Evolutionary conservation across 352 stramenopile genomes (phyloP).

Genomic region (Phytophthora fragariaefolia): DNA sequence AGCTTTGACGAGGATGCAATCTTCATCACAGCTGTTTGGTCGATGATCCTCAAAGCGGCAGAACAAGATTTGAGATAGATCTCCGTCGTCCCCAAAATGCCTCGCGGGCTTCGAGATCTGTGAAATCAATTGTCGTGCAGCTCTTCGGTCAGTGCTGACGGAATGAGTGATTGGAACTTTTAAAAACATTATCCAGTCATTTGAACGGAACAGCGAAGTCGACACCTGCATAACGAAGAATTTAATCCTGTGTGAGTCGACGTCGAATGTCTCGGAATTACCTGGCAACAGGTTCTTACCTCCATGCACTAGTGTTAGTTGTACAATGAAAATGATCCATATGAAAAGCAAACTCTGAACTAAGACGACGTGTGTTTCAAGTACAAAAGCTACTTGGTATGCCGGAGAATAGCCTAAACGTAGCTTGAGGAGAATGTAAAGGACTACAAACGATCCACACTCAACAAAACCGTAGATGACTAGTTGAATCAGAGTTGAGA

Average conservation of each 20-base stretch:
- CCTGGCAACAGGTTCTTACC: constrained; percentile 13
- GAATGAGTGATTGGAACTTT: no score
- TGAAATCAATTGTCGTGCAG: no score
- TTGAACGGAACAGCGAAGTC: constrained; percentile 15
- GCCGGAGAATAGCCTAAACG: constrained; percentile 32
- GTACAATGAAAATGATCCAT: constrained; percentile 38
- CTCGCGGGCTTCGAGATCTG: no score
- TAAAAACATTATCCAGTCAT: no score
- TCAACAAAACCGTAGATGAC: constrained; percentile 20
- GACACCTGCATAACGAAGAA: constrained; percentile 9
- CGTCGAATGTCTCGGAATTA: no score
- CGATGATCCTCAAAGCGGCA: no score
- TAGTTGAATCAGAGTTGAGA: constrained; percentile 9
- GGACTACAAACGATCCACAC: constrained; percentile 15
- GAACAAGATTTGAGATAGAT: no score
- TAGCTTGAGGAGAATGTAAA: constrained; percentile 19
- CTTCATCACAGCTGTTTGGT: no score
- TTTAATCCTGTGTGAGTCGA: no score
- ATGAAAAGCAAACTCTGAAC: constrained; percentile 40
- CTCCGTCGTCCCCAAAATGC: no score
- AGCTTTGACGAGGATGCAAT: no score
- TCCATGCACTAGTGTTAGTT: constrained; percentile 24
- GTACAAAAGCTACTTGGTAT: constrained; percentile 50
- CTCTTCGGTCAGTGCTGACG: no score
- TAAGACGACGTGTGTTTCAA: constrained; percentile 37